Conservation (phyloP, 192 early-diverging fungal genomes). For the Entophlyctis luteolus region DNA sequence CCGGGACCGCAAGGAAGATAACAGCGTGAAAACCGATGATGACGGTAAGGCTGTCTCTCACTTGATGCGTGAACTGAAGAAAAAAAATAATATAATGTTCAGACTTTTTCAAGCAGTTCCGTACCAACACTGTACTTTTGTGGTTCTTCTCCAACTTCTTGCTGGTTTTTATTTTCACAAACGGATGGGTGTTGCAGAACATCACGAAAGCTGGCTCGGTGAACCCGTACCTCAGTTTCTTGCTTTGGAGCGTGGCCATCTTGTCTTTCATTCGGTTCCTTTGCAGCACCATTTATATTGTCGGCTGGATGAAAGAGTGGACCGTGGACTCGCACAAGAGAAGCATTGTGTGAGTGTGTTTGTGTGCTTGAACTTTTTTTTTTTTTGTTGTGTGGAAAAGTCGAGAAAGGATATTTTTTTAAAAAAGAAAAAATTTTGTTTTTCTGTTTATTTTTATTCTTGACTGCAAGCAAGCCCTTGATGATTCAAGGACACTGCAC, state of each 20-base stretch:
- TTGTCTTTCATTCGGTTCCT: slow-evolving; percentile 32
- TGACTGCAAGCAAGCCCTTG: too few relatives aligned
- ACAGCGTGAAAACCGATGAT: slow-evolving; percentile 22
- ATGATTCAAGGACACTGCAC: too few relatives aligned
- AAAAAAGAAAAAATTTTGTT: too few relatives aligned
- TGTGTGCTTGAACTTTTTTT: too few relatives aligned
- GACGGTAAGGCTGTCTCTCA: slow-evolving; percentile 29
- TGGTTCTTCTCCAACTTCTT: slow-evolving; percentile 47
- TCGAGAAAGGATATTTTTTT: too few relatives aligned
- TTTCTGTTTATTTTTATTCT: too few relatives aligned
- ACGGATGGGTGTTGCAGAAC: slow-evolving; percentile 19
- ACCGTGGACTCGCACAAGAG: slow-evolving; percentile 3
- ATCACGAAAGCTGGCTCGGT: slow-evolving; percentile 11
- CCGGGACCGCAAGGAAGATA: slow-evolving; percentile 54
- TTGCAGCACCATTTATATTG: neutral
- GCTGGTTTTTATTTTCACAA: slow-evolving; percentile 43
- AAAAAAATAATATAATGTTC: too few relatives aligned
- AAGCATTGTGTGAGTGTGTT: neutral
- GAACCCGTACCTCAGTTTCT: slow-evolving; percentile 44
- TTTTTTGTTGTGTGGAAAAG: too few relatives aligned
- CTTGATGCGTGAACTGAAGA: too few relatives aligned
- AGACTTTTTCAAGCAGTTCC: slow-evolving; percentile 51
- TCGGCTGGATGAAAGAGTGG: slow-evolving; percentile 12
- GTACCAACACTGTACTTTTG: slow-evolving; percentile 44
- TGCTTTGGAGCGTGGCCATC: slow-evolving; percentile 46